These are phyloP conservation scores for Margaritispora aquatica DNA, from an alignment of 495 filamentous ascomycete species.

Conservation along the genomic window DNA sequence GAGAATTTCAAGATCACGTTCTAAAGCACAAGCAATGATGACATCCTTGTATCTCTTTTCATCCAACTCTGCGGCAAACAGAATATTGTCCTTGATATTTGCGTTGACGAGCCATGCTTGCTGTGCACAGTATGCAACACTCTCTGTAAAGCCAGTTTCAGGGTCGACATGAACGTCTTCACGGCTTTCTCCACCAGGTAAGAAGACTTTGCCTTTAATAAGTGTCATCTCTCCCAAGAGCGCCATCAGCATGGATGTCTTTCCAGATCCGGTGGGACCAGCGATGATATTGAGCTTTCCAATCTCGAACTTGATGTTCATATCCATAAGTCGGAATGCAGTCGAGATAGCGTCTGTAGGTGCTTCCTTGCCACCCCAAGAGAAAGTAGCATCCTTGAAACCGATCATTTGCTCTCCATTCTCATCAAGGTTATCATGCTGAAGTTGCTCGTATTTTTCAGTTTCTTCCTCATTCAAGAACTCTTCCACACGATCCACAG, in stretches of 20 bases:
- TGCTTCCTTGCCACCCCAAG: slow-evolving; percentile 64
- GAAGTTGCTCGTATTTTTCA: slow-evolving; percentile 88
- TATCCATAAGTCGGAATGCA: slow-evolving; percentile 40
- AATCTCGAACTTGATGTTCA: slow-evolving; percentile 26
- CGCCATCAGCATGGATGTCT: slow-evolving; percentile 94
- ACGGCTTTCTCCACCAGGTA: slow-evolving; percentile 75
- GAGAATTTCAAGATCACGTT: slow-evolving; percentile 87
- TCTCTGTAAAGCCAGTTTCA: slow-evolving; percentile 82
- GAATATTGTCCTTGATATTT: slow-evolving; percentile 92
- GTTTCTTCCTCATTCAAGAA: slow-evolving; percentile 94
- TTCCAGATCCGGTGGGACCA: slow-evolving; percentile 89
- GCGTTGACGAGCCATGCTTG: slow-evolving; percentile 97
- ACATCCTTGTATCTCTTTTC: slow-evolving; percentile 82
- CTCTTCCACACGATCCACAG: slow-evolving; percentile 91
- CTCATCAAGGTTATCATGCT: slow-evolving; percentile 52
- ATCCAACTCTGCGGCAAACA: slow-evolving; percentile 81
- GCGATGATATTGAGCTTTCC: slow-evolving; percentile 74
- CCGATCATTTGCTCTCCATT: slow-evolving; percentile 65
- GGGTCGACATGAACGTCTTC: slow-evolving; percentile 78
- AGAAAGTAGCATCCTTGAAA: slow-evolving; percentile 75
- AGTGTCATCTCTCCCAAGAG: slow-evolving; percentile 95
- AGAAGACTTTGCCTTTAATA: slow-evolving; percentile 69
- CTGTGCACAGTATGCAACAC: slow-evolving; percentile 93
- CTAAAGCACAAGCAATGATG: slow-evolving; percentile 84
- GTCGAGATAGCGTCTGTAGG: slow-evolving; percentile 26